phyloP scores from a whole-genome alignment of 2,329 filamentous ascomycete species.

The Didymella exigua region DNA sequence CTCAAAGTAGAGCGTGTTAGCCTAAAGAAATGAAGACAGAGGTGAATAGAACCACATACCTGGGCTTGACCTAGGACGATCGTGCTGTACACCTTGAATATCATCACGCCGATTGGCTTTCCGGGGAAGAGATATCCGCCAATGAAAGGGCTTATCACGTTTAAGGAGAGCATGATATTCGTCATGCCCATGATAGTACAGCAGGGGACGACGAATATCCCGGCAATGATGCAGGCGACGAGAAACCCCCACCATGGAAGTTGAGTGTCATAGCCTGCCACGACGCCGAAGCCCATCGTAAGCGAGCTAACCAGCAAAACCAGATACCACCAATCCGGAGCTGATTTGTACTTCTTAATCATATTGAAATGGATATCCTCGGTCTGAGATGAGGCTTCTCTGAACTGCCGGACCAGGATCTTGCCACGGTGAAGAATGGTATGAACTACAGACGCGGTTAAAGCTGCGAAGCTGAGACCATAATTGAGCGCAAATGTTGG shows the following conservation, averaged over 20 bases:
- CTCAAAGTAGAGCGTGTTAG: not conserved
- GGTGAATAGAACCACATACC: conserved; percentile 10
- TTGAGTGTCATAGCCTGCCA: conserved; percentile 65
- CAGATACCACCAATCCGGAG: conserved; percentile 64
- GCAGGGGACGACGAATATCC: conserved; percentile 44
- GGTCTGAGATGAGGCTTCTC: conserved; percentile 55
- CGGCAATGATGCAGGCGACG: conserved; percentile 67
- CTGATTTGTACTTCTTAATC: conserved; percentile 58
- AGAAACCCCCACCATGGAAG: conserved; percentile 76
- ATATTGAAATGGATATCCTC: conserved; percentile 61
- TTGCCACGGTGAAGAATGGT: conserved; percentile 67
- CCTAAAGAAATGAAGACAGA: conserved; percentile 5
- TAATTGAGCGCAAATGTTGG: conserved; percentile 50
- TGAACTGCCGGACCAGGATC: conserved; percentile 61
- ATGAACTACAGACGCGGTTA: conserved; percentile 70
- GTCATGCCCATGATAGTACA: conserved; percentile 59
- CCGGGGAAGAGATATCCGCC: conserved; percentile 76
- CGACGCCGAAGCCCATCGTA: conserved; percentile 43
- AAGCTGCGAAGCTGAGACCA: conserved; percentile 73
- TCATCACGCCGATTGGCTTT: conserved; percentile 71
- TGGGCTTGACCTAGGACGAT: conserved; percentile 28
- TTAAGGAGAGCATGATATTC: conserved; percentile 70
- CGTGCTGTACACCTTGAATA: conserved; percentile 37
- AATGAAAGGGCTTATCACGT: conserved; percentile 61
- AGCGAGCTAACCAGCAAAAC: conserved; percentile 57